Percentiles rank a stretch among this genome's conserved stretches.
Conservation (phyloP, 2,329 filamentous ascomycete genomes). For the Cladosporium velox region DNA sequence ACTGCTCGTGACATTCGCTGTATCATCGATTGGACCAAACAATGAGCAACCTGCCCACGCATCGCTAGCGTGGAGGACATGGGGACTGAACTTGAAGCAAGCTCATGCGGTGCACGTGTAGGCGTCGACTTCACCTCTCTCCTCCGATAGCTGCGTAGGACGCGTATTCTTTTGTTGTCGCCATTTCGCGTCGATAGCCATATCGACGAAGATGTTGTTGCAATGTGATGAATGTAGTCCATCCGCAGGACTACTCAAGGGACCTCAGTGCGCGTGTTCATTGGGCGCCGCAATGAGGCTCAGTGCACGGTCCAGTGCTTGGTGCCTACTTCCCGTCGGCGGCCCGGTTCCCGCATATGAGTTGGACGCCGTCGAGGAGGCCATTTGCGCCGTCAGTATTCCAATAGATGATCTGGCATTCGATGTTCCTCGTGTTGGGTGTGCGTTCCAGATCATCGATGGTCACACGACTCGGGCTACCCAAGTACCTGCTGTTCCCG, state of each 20-base stretch:
- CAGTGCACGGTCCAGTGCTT: not conserved
- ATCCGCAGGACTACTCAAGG: not conserved
- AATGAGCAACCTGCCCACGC: not conserved
- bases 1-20: not conserved
- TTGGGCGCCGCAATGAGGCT: not conserved
- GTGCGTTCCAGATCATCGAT: not conserved
- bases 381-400: not conserved
- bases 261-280: not conserved
- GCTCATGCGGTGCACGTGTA: not conserved
- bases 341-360: not conserved
- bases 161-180: not conserved
- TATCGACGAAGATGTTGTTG: not conserved
- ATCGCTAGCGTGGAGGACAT: not conserved
- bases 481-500: not conserved
- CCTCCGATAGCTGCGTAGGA: not conserved
- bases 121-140: not conserved
- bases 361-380: not conserved
- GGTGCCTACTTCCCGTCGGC: not conserved
- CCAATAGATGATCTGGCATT: not conserved
- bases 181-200: not conserved
- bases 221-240: not conserved
- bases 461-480: not conserved
- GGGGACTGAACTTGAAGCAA: not conserved
- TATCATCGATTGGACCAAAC: not conserved
- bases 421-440: not conserved